phyloP scores from a whole-genome alignment of 352 stramenopile species.

The Phytophthora sp. region DNA sequence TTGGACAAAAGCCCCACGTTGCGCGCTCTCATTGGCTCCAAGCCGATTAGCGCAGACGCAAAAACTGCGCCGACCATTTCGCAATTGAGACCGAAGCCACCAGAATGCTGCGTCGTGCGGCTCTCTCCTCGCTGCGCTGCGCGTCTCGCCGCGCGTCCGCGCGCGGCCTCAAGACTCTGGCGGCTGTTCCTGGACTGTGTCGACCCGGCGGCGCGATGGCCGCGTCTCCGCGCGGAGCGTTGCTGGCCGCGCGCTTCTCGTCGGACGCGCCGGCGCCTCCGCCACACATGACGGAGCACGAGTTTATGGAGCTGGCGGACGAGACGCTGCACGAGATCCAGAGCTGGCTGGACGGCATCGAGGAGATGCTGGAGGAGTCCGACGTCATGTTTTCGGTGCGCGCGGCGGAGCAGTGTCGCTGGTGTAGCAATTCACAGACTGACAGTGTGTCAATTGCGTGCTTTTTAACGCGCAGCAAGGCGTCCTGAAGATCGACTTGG shows the following conservation, averaged over 20 bases:
- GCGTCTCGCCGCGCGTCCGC: slow-evolving; percentile 14
- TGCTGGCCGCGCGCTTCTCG: slow-evolving; percentile 24
- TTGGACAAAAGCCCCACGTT: too few species aligned
- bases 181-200: background rate
- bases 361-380: slow-evolving; percentile 87
- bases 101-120: slow-evolving; percentile 32
- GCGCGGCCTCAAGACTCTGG: slow-evolving; percentile 9
- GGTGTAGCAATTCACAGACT: background rate
- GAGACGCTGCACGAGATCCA: slow-evolving; percentile 76
- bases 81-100: slow-evolving; percentile 4
- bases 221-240: background rate
- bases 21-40: slow-evolving; percentile 4
- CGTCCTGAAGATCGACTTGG: slow-evolving; percentile 95
- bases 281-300: slow-evolving; percentile 64
- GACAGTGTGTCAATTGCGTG: background rate
- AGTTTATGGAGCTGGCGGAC: slow-evolving; percentile 83
- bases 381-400: slow-evolving; percentile 78
- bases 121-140: slow-evolving; percentile 25
- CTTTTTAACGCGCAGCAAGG: slow-evolving; percentile 82
- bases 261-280: slow-evolving; percentile 8
- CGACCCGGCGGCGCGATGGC: background rate
- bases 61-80: slow-evolving; percentile 13
- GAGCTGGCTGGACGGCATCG: slow-evolving; percentile 81
- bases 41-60: background rate
- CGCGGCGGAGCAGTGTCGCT: background rate